Evolutionary conservation across 768 basidiomycete genomes (phyloP).

Genomic region (Russula griseocarnosa): DNA sequence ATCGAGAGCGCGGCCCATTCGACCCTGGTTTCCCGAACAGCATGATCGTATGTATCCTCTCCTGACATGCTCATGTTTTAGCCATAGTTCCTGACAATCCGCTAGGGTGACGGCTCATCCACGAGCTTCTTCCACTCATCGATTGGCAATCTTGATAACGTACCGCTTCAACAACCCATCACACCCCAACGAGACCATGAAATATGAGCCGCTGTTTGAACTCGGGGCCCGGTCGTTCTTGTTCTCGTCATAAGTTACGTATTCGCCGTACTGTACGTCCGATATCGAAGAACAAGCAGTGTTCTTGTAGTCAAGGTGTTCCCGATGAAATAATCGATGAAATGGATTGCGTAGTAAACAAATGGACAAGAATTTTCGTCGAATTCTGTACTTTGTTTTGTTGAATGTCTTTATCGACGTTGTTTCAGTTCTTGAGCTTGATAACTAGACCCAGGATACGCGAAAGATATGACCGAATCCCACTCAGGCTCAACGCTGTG

Average conservation of each 20-base stretch:
- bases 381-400: too few relatives aligned
- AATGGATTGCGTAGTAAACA: too few relatives aligned
- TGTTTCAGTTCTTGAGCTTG: too few relatives aligned
- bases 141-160: background rate
- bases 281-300: too few relatives aligned
- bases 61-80: background rate
- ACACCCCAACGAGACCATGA: background rate
- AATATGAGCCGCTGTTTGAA: background rate
- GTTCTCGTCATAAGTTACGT: background rate
- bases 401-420: too few relatives aligned
- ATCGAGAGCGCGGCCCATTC: constrained; percentile 41
- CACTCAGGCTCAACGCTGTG: too few relatives aligned
- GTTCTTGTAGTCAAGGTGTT: too few relatives aligned
- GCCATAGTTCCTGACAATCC: background rate
- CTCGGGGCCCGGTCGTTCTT: background rate
- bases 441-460: too few relatives aligned
- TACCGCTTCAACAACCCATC: constrained; percentile 11
- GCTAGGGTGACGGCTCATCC: constrained; percentile 11
- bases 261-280: background rate
- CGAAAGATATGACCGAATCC: too few relatives aligned
- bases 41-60: constrained; percentile 28
- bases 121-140: background rate
- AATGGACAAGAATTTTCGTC: too few relatives aligned
- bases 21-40: constrained; percentile 40
- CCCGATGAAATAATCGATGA: too few relatives aligned